phyloP scores from a whole-genome alignment of 2,329 filamentous ascomycete species.

The Volutella citrinella region DNA sequence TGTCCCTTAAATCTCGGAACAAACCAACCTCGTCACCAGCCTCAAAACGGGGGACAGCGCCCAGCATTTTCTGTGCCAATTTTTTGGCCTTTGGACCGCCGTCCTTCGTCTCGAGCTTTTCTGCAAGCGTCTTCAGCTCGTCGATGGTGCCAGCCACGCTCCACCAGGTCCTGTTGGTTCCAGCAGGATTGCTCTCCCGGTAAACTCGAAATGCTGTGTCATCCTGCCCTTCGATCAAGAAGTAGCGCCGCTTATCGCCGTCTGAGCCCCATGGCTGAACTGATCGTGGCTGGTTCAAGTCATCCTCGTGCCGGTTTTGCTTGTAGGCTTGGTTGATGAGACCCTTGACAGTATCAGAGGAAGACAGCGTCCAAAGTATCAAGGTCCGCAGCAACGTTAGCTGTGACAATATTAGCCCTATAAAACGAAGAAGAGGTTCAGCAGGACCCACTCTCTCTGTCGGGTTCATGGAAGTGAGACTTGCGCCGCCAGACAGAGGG shows the following conservation, averaged over 20 bases:
- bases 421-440: neutral
- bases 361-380: conserved; percentile 83
- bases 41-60: conserved; percentile 85
- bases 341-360: conserved; percentile 76
- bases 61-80: conserved; percentile 72
- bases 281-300: conserved; percentile 79
- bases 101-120: conserved; percentile 73
- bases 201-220: conserved; percentile 94
- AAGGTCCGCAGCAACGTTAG: conserved; percentile 79
- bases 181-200: conserved; percentile 81
- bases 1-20: no score
- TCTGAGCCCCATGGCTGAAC: conserved; percentile 90
- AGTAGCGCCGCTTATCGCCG: conserved; percentile 89
- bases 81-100: conserved; percentile 77
- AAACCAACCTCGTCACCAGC: conserved; percentile 80
- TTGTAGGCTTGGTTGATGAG: conserved; percentile 89
- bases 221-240: conserved; percentile 87
- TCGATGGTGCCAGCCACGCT: conserved; percentile 89
- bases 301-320: conserved; percentile 75
- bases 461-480: conserved; percentile 79
- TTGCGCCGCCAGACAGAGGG: conserved; percentile 75
- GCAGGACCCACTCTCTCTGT: conserved; percentile 67
- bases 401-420: conserved; percentile 43
- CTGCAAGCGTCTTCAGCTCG: conserved; percentile 71
- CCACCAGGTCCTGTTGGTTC: conserved; percentile 80